These are phyloP conservation scores for Fusarium sp. DNA, from an alignment of 2,329 filamentous ascomycete genomes.

Conservation along the genomic window DNA sequence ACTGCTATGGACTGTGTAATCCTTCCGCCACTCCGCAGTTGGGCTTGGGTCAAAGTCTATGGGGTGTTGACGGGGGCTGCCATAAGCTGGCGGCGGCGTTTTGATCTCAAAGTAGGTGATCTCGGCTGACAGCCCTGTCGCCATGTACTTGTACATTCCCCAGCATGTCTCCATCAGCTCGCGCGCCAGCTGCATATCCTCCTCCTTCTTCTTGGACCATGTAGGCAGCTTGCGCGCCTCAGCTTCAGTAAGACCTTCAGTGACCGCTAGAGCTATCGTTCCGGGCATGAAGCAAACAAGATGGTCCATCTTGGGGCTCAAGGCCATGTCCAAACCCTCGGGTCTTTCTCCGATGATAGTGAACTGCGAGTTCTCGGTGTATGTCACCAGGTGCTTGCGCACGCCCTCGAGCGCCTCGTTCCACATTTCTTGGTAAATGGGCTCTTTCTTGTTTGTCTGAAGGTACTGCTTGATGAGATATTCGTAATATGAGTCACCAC, in stretches of 20 bases:
- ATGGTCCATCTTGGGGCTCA: slow-evolving; percentile 97
- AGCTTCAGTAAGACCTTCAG: slow-evolving; percentile 78
- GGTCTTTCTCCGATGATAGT: slow-evolving; percentile 93
- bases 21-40: slow-evolving; percentile 75
- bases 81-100: slow-evolving; percentile 70
- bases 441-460: slow-evolving; percentile 88
- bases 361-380: slow-evolving; percentile 81
- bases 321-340: slow-evolving; percentile 69
- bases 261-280: slow-evolving; percentile 90
- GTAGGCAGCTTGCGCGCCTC: slow-evolving; percentile 76
- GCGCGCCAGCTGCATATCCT: slow-evolving; percentile 85
- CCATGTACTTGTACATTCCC: slow-evolving; percentile 93
- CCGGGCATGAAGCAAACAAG: slow-evolving; percentile 97
- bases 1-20: slow-evolving; percentile 82
- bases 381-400: slow-evolving; percentile 91
- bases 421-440: slow-evolving; percentile 93
- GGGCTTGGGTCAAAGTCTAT: slow-evolving; percentile 61
- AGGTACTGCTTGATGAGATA: slow-evolving; percentile 99
- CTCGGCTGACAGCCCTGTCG: slow-evolving; percentile 91
- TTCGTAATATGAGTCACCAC: slow-evolving; percentile 98
- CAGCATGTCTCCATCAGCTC: slow-evolving; percentile 98
- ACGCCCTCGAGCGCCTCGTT: slow-evolving; percentile 84
- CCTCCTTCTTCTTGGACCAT: slow-evolving; percentile 84
- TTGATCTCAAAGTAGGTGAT: slow-evolving; percentile 90
- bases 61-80: slow-evolving; percentile 61